A percentile compares a stretch with the other conserved stretches of the same genome.
Evolutionary conservation across 2,329 filamentous ascomycete species (phyloP).

Genomic region (Arthrocladium fulminans): DNA sequence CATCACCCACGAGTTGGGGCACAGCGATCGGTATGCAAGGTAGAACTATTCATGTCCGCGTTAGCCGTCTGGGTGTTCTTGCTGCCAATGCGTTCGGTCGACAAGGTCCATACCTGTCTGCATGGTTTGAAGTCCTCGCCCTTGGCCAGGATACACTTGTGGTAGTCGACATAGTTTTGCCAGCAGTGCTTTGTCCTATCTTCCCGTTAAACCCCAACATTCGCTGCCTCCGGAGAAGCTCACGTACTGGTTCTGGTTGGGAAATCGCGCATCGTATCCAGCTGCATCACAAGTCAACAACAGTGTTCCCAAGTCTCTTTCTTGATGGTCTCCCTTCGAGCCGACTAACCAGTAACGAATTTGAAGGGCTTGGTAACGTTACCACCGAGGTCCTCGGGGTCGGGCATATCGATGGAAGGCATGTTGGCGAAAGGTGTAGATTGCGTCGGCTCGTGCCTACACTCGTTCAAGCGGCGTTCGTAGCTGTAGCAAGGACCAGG

Average conservation of each 20-base stretch:
- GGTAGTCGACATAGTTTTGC: slow-evolving; percentile 99
- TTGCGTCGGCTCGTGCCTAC: slow-evolving; percentile 24
- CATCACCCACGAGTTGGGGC: slow-evolving; percentile 86
- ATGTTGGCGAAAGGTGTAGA: slow-evolving; percentile 53
- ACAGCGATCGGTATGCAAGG: slow-evolving; percentile 92
- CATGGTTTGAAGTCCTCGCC: slow-evolving; percentile 97
- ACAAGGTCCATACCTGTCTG: slow-evolving; percentile 62
- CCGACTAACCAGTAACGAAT: slow-evolving; percentile 38
- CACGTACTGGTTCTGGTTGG: slow-evolving; percentile 69
- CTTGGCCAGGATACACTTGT: slow-evolving; percentile 98
- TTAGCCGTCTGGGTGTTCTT: background rate
- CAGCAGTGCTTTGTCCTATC: slow-evolving; percentile 94
- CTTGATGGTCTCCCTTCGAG: background rate
- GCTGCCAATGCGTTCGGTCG: background rate
- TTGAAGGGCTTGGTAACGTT: slow-evolving; percentile 97
- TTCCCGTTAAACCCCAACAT: slow-evolving; percentile 9
- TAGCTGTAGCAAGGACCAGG: background rate
- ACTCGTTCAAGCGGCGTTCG: background rate
- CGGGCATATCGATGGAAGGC: slow-evolving; percentile 60
- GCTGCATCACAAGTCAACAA: slow-evolving; percentile 18
- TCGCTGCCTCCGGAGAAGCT: background rate
- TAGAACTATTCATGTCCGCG: slow-evolving; percentile 60
- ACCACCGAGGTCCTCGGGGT: slow-evolving; percentile 66
- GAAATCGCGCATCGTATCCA: slow-evolving; percentile 98
- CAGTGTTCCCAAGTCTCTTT: background rate